These are phyloP conservation scores for Aspergillus conjunctus DNA, from an alignment of 495 filamentous ascomycete species.

Conservation along the genomic window DNA sequence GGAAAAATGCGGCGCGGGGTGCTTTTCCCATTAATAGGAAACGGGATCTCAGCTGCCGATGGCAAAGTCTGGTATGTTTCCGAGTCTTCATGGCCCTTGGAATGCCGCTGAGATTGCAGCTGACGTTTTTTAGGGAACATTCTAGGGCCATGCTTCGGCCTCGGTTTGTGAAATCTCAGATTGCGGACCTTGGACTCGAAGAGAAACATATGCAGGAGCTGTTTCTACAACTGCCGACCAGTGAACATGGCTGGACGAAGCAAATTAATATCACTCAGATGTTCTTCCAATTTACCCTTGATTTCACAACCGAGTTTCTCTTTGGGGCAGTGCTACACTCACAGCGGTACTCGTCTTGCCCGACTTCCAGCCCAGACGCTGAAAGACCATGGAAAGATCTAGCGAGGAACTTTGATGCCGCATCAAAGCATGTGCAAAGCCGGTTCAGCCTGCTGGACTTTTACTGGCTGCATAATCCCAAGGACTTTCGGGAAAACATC, in stretches of 20 bases:
- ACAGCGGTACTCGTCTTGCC: slow-evolving; percentile 28
- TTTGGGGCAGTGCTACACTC: slow-evolving; percentile 33
- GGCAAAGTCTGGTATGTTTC: slow-evolving; percentile 53
- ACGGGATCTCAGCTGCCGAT: slow-evolving; percentile 64
- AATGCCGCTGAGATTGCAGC: slow-evolving; percentile 3
- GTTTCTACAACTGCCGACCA: slow-evolving; percentile 30
- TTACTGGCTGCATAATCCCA: background rate
- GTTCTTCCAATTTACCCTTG: slow-evolving; percentile 56
- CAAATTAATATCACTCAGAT: slow-evolving; percentile 53
- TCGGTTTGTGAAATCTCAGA: slow-evolving; percentile 35
- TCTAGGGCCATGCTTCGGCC: slow-evolving; percentile 50
- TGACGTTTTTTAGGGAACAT: slow-evolving; percentile 15
- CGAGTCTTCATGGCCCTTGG: background rate
- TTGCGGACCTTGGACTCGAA: slow-evolving; percentile 37
- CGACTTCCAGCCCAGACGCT: background rate
- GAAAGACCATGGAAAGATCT: background rate
- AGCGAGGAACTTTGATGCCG: slow-evolving; percentile 22
- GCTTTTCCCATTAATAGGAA: slow-evolving; percentile 48
- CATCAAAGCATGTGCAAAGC: background rate
- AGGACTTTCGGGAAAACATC: background rate
- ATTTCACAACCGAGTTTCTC: slow-evolving; percentile 61
- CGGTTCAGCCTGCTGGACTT: background rate
- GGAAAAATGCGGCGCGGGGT: slow-evolving; percentile 30
- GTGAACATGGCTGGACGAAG: slow-evolving; percentile 26
- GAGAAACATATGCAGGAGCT: slow-evolving; percentile 53